Percentiles rank a stretch among this genome's conserved stretches.
phyloP scores from a whole-genome alignment of 441 rosid species.

The Populus hybrid region DNA sequence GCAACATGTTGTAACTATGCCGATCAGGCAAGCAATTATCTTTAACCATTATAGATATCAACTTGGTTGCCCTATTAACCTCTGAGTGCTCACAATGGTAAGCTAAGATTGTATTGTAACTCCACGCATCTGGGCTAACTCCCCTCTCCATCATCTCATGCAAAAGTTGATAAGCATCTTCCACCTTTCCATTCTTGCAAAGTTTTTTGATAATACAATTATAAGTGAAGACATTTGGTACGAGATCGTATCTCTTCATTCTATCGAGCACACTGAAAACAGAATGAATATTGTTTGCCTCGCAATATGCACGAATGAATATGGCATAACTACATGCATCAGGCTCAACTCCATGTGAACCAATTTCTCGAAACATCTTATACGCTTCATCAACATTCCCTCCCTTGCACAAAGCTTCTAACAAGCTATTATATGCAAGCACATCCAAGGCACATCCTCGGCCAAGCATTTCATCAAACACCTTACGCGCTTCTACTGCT shows the following conservation, averaged over 20 bases:
- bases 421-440: conserved; percentile 65
- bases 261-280: conserved; percentile 74
- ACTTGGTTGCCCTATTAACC: conserved; percentile 63
- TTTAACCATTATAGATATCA: conserved; percentile 65
- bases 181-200: conserved; percentile 62
- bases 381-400: conserved; percentile 67
- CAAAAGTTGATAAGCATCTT: conserved; percentile 67
- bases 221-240: conserved; percentile 76
- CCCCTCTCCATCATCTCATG: conserved; percentile 64
- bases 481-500: conserved; percentile 37
- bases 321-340: conserved; percentile 68
- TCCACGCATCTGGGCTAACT: conserved; percentile 68
- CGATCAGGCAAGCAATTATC: conserved; percentile 55
- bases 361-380: conserved; percentile 56
- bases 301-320: conserved; percentile 71
- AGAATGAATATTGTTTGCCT: conserved; percentile 53
- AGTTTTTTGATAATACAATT: conserved; percentile 71
- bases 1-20: conserved; percentile 82
- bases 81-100: conserved; percentile 78
- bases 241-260: conserved; percentile 60
- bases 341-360: conserved; percentile 46
- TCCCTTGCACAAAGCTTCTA: conserved; percentile 69
- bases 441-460: conserved; percentile 45
- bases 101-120: conserved; percentile 74
- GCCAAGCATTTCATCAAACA: conserved; percentile 86